A percentile compares a stretch with the other conserved stretches of the same genome.
phyloP scores from a whole-genome alignment of 257 asterid species.

The Orobanche coerulescens region DNA sequence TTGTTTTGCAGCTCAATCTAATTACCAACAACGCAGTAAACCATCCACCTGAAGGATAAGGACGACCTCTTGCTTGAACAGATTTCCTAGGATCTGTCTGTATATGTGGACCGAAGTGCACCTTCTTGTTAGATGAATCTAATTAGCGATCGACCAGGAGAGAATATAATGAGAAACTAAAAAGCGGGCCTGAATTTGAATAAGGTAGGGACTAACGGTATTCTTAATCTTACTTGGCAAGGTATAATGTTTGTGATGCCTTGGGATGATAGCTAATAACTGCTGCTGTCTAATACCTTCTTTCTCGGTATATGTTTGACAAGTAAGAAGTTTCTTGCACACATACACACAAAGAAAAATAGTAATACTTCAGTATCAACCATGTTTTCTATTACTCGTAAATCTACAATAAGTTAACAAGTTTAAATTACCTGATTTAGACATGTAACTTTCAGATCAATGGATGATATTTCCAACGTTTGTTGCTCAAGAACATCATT shows the following conservation, averaged over 20 bases:
- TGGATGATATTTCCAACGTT: conserved; percentile 53
- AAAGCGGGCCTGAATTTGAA: conserved; percentile 8
- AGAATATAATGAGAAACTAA: conserved; percentile 17
- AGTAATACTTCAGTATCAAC: conserved; percentile 24
- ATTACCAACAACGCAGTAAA: conserved; percentile 11
- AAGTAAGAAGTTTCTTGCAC: conserved; percentile 68
- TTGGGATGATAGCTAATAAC: conserved; percentile 78
- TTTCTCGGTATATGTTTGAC: conserved; percentile 65
- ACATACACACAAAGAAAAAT: neutral
- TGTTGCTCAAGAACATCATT: conserved; percentile 81
- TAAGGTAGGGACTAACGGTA: neutral
- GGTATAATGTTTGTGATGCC: conserved; percentile 90
- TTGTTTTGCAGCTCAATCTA: neutral
- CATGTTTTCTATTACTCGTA: neutral
- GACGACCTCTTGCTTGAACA: conserved; percentile 44
- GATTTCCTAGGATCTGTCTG: conserved; percentile 55
- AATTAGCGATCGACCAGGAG: conserved; percentile 22
- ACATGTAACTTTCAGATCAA: conserved; percentile 59
- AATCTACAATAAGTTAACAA: conserved; percentile 2
- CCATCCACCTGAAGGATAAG: conserved; percentile 57
- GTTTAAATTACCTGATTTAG: conserved; percentile 53
- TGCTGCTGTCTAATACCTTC: conserved; percentile 97
- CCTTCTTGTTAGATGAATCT: conserved; percentile 83
- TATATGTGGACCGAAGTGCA: conserved; percentile 64
- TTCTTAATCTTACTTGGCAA: conserved; percentile 62